Evolutionary conservation across 805 yeast genomes (phyloP), one percentile per base, ranked within the genome.

Genomic region (Hanseniaspora taiwanica): DNA sequence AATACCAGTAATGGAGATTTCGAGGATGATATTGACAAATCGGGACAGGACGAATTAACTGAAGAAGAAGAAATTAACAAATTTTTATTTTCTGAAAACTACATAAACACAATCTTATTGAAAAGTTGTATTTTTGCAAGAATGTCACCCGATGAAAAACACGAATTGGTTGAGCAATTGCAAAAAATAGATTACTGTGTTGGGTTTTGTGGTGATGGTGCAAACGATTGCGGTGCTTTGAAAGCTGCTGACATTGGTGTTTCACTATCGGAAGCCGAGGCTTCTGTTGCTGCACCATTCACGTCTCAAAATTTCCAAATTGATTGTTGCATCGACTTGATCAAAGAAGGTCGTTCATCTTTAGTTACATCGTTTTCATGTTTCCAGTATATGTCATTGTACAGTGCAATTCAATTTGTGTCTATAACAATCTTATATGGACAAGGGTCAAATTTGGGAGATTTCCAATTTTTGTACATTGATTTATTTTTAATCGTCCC

Each of bases 151-250:
- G 98, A 93, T 59, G 99, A 91, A 58, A 91, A 91, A 54, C 96
- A 91, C 58, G 98, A 91, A 60, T 66, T 91, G 37, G 96, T 91
- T 27, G 87, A 82, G 51, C 84, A 81, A 55, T 63, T 91, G 12
- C 95, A 86, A 57, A 69, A 66, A 18, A 55, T 91, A 17, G 96
- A 87, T 52, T 89, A 89, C 55, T 84, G 94, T 0, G 94, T 85
- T 37, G 95, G 96, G 2, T 91, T 91, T 59, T 91, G 97, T 62
- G 99, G 99, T 27, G 99, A 91, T 63, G 99, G 99, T 48, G 99
- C 99, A 5, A 91, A 91, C 60, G 99, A 91, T 56, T 91, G 97
- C 62, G 98, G 98, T 49, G 99, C 99, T 0, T 66, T 91, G 43
- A 91, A 89, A 53, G 95, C 96, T 12, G 97, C 98, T 0, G 95